Conservation (phyloP, 495 filamentous ascomycete genomes). For the Xylaria venustula region DNA sequence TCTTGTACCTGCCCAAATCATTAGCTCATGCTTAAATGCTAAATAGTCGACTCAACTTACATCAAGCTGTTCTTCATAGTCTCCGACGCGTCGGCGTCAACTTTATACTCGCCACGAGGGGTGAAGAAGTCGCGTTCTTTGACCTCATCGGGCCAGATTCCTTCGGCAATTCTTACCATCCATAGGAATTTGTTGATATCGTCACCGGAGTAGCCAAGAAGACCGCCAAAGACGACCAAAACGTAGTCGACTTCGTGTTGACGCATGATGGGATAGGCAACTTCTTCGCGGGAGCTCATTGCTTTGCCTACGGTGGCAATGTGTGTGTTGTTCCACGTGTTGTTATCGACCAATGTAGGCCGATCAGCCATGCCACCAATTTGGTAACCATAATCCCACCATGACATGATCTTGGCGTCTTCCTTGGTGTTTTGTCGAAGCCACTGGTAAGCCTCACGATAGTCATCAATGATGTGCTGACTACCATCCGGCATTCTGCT, state of each 20-base stretch:
- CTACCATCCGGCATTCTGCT: conserved; percentile 90
- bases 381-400: conserved; percentile 99
- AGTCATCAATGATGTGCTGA: conserved; percentile 99
- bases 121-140: conserved; percentile 98
- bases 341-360: conserved; percentile 97
- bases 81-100: conserved; percentile 91
- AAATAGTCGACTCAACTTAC: conserved; percentile 53
- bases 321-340: conserved; percentile 99
- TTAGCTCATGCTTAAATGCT: conserved; percentile 26
- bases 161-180: conserved; percentile 99
- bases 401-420: conserved; percentile 98
- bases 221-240: conserved; percentile 92
- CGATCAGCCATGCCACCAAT: conserved; percentile 99
- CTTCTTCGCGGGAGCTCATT: conserved; percentile 96
- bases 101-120: conserved; percentile 87
- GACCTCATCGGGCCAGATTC: conserved; percentile 98
- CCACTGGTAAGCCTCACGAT: conserved; percentile 99
- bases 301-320: conserved; percentile 99
- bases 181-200: conserved; percentile 99
- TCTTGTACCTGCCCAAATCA: conserved; percentile 82
- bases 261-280: conserved; percentile 96
- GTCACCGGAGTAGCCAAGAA: conserved; percentile 97
- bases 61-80: conserved; percentile 99
- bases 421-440: conserved; percentile 92
- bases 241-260: conserved; percentile 99